These are phyloP conservation scores for Arabis hirsuta DNA, from an alignment of 345 rosid genomes.

Conservation along the genomic window DNA sequence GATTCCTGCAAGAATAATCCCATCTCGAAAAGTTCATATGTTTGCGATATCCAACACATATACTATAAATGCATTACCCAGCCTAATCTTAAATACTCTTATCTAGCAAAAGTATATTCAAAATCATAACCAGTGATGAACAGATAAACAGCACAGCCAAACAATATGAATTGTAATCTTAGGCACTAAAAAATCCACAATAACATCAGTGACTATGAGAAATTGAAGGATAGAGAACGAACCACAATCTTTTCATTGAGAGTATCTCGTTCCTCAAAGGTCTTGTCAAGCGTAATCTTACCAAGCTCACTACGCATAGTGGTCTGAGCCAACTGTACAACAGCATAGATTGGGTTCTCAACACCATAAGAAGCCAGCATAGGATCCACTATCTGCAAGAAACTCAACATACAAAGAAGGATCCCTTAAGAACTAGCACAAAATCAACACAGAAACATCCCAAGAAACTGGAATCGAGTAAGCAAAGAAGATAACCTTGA, in stretches of 20 bases:
- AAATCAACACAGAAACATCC: background rate
- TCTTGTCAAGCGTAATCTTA: constrained; percentile 95
- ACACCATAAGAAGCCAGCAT: constrained; percentile 89
- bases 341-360: constrained; percentile 91
- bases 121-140: constrained; percentile 4
- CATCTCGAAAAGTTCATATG: constrained; percentile 24
- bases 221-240: constrained; percentile 33
- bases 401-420: background rate
- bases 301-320: constrained; percentile 99
- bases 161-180: constrained; percentile 23
- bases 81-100: background rate
- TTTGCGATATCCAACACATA: constrained; percentile 6
- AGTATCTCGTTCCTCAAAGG: constrained; percentile 92
- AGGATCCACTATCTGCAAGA: constrained; percentile 83
- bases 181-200: constrained; percentile 4
- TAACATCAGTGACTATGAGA: constrained; percentile 16
- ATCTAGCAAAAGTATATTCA: background rate
- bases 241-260: constrained; percentile 96
- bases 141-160: constrained; percentile 6
- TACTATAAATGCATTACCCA: background rate
- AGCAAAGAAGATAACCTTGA: constrained; percentile 56
- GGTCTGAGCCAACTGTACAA: constrained; percentile 91
- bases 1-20: constrained; percentile 60
- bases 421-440: background rate
- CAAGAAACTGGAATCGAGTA: background rate